phyloP scores from a whole-genome alignment of 192 early-diverging fungal species.

The Kappamyces sp. region DNA sequence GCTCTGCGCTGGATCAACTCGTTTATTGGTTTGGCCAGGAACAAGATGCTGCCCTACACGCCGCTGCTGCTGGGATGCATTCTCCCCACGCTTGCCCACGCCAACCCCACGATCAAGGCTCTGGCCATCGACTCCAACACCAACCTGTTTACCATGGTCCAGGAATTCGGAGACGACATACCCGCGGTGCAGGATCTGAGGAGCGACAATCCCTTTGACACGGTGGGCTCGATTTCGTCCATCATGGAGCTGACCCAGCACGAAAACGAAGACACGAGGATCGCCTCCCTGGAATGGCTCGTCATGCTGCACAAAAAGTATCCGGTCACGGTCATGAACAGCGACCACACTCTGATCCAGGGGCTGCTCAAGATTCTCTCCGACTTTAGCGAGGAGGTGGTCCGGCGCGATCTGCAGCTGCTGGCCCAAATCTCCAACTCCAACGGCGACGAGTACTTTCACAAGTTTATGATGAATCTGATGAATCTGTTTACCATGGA shows the following conservation, averaged over 20 bases:
- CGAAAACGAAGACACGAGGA: constrained; percentile 87
- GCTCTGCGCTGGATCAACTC: constrained; percentile 89
- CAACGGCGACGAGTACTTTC: constrained; percentile 80
- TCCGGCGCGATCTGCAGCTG: constrained; percentile 85
- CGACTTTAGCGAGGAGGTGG: constrained; percentile 91
- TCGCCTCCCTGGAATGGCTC: constrained; percentile 92
- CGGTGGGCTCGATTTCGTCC: constrained; percentile 70
- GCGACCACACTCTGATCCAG: constrained; percentile 83
- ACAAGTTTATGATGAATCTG: constrained; percentile 83
- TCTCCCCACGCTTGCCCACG: constrained; percentile 80
- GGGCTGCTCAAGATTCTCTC: constrained; percentile 86
- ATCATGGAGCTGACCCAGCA: constrained; percentile 74
- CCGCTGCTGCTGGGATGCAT: constrained; percentile 77
- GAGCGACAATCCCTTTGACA: constrained; percentile 70
- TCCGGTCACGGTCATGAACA: constrained; percentile 76
- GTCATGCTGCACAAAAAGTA: constrained; percentile 94
- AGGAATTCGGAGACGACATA: constrained; percentile 38
- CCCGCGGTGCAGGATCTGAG: not conserved
- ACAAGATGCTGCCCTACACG: constrained; percentile 76
- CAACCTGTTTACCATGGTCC: constrained; percentile 70
- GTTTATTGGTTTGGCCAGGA: constrained; percentile 76
- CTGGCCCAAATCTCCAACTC: constrained; percentile 90
- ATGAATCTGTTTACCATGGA: constrained; percentile 87
- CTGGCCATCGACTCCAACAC: constrained; percentile 80
- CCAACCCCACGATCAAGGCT: constrained; percentile 54